Evolutionary conservation across 805 yeast species (phyloP).

Genomic region (Candida coquimbonensis): DNA sequence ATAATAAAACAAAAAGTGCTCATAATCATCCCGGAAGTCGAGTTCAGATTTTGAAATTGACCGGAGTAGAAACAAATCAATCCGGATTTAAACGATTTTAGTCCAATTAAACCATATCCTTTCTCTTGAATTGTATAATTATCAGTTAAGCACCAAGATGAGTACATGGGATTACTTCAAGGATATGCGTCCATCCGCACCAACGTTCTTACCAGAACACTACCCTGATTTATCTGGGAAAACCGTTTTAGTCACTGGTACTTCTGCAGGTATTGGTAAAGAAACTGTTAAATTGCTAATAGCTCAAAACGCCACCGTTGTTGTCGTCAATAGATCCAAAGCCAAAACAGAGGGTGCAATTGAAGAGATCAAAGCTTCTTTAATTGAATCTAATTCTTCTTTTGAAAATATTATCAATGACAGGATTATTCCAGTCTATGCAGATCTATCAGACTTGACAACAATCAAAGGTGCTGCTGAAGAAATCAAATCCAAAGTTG

Average conservation of each 20-base stretch:
- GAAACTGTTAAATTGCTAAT: slow-evolving; percentile 27
- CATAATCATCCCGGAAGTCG: too few relatives aligned
- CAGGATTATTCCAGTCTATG: slow-evolving; percentile 19
- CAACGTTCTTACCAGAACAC: slow-evolving; percentile 23
- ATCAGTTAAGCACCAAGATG: background rate
- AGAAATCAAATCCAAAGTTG: slow-evolving; percentile 18
- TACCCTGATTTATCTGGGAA: slow-evolving; percentile 24
- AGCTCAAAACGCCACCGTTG: slow-evolving; percentile 28
- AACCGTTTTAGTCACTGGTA: slow-evolving; percentile 27
- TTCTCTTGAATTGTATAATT: too few relatives aligned
- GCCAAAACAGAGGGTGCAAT: slow-evolving; percentile 27
- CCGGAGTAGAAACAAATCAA: too few relatives aligned
- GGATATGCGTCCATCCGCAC: slow-evolving; percentile 16
- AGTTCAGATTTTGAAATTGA: too few relatives aligned
- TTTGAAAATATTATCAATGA: slow-evolving; percentile 11
- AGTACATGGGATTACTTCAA: background rate
- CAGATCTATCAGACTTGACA: slow-evolving; percentile 35
- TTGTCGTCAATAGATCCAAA: slow-evolving; percentile 30
- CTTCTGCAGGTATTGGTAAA: slow-evolving; percentile 29
- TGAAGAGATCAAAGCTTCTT: slow-evolving; percentile 20
- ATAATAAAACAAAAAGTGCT: background rate
- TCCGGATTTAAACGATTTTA: too few relatives aligned
- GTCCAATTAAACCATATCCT: too few relatives aligned
- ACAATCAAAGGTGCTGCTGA: slow-evolving; percentile 33
- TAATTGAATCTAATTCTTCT: slow-evolving; percentile 13